Evolutionary conservation across 352 stramenopile genomes (phyloP), one percentile per base, ranked within the genome.

Genomic region (Peronospora farinosa): DNA sequence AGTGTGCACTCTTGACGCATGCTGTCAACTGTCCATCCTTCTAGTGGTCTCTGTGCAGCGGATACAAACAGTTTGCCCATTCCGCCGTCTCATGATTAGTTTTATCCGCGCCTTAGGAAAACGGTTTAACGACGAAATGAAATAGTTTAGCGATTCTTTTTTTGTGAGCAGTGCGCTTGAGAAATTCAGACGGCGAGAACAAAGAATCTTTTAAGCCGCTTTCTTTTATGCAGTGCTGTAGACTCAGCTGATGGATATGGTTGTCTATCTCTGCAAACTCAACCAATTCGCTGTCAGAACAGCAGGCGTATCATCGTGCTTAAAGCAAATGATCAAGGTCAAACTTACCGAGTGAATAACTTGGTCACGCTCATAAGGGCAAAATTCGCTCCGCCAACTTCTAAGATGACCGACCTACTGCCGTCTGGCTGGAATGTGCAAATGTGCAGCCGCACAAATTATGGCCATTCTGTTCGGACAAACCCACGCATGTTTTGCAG

Each of bases 1-100:
- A 62, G 50, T 39, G 44, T 78, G 65, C 68, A 78, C 68, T 51
- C 42, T 64, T 71, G 65, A 62, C 51, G 23, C 25, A 56, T 67
- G 41, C 48, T 71, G 50, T 63, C 65, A 69, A 64, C 45, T 40
- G 65, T 78, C 68, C 68, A 75, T 74, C 41, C 52, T 66, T 57
- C 41, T 36, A 49, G 12, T 50, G 46, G 36, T 7, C n/a, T 31
- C 25, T 43, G 31, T 41, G 50, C 21, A 56, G 51, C 32, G 63
- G 43, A 63, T 59, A 41, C 35, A 42, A 57, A 16, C 42, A 66
- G 51, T 63, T 53, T 56, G 56, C 57, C 57, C 61, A 66, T 66
- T 63, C 38, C 25, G 36, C 52, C 36, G 47, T 69, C 56, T 55
- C 47, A 69, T 47, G 49, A 13, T 15, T 35, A 11, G 17, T 51